Evolutionary conservation across 2,329 filamentous ascomycete genomes (phyloP).

Genomic region (Paraconiothyrium brasiliense): DNA sequence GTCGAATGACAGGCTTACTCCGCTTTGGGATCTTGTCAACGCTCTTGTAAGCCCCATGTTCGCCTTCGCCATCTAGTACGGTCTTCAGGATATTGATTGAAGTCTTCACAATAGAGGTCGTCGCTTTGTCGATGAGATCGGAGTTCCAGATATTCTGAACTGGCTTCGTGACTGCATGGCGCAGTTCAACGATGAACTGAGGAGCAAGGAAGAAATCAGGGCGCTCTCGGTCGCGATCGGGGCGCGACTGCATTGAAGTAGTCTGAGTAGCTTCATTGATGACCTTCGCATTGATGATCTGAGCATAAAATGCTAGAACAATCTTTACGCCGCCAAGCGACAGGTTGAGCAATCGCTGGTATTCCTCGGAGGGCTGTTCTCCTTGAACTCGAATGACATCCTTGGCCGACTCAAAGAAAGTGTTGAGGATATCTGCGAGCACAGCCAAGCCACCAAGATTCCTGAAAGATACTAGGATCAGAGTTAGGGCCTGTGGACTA

Average conservation of each 20-base stretch:
- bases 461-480: constrained; percentile 88
- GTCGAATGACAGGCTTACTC: constrained; percentile 57
- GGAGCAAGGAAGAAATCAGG: constrained; percentile 71
- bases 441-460: constrained; percentile 78
- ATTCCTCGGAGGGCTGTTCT: constrained; percentile 56
- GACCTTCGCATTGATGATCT: constrained; percentile 79
- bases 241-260: constrained; percentile 60
- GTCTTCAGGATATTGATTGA: constrained; percentile 85
- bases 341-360: constrained; percentile 51
- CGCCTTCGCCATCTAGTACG: constrained; percentile 79
- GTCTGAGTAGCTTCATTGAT: constrained; percentile 79
- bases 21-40: constrained; percentile 66
- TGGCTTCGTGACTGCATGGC: constrained; percentile 79
- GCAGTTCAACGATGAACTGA: constrained; percentile 87
- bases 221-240: constrained; percentile 64
- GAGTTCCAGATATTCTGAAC: constrained; percentile 86
- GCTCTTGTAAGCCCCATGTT: constrained; percentile 70
- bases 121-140: constrained; percentile 80
- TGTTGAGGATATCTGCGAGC: constrained; percentile 75
- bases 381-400: constrained; percentile 55
- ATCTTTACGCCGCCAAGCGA: constrained; percentile 76
- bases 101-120: constrained; percentile 77
- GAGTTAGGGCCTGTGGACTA: constrained; percentile 61
- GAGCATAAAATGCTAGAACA: constrained; percentile 81
- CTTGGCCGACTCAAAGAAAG: constrained; percentile 70